Base-by-base conservation (phyloP, 164 flowering plant genomes). In the Sextonia rubra region DNA sequence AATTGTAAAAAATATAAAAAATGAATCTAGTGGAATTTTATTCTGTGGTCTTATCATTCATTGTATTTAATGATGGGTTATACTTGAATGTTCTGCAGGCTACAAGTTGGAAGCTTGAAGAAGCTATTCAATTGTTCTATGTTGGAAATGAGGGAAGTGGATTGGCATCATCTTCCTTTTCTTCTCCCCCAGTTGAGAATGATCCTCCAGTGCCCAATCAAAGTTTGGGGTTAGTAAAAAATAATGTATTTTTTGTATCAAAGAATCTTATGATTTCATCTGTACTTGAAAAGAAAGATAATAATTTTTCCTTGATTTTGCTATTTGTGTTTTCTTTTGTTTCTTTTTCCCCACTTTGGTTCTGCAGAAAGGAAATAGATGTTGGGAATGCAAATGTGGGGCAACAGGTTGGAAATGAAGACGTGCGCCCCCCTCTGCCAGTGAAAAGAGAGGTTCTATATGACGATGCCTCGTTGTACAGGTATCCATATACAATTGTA, bases 71-170 rank as follows among this genome's bases (percentile, higher is more conserved):
- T 52, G 58, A 9, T 18, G 2, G 17, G 58, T 52, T 52, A 17
- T 52, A 52, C 58, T 52, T 52, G 58, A 52, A 15, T 64, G 27
- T 58, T 48, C 75, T 63, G 49, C 82, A 95, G 99, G 98, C 98
- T 11, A 89, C 99, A 44, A 84, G 92, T 69, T 95, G 99, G 99
- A 84, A 87, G 77, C 93, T 95, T 77, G 99, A 91, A 66, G 99
- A 93, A 72, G 99, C 99, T 60, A 85, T 95, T 79, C 98, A 90
- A 76, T 84, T 95, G 66, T 95, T 88, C 67, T 93, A 78, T 79
- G 80, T 90, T 52, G 98, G 94, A 64, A 83, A 80, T 84, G 99
- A 93, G 65, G 82, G 81, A 69, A 91, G 86, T 3, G 75, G 71
- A 27, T 60, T 76, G 30, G 79, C 83, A 44, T 48, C 89, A 32